A percentile compares a stretch with the other conserved stretches of the same genome.
Evolutionary conservation across 2,329 filamentous ascomycete species (phyloP).

Genomic region (Dothideomycetes sp.): DNA sequence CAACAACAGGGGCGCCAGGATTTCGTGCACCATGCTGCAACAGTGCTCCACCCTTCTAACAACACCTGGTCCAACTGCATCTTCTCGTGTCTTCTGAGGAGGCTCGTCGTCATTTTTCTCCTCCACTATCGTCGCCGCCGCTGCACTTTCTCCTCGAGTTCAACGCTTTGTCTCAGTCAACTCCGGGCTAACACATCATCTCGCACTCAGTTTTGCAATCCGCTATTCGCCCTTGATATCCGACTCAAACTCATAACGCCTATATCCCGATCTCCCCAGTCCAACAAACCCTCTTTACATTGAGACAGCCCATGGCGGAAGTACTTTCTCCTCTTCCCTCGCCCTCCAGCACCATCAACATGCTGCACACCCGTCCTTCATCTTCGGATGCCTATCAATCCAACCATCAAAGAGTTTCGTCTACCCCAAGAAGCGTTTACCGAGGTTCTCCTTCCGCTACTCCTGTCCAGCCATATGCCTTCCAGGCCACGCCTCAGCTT

Average conservation of each 20-base stretch:
- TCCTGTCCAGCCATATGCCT: constrained; percentile 43
- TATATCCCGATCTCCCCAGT: neutral
- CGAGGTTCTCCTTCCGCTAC: constrained; percentile 31
- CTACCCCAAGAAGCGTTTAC: constrained; percentile 36
- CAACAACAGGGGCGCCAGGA: too few relatives aligned
- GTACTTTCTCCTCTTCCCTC: constrained; percentile 41
- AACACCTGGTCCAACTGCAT: too few relatives aligned
- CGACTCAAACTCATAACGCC: neutral
- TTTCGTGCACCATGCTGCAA: too few relatives aligned
- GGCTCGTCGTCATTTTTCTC: too few relatives aligned
- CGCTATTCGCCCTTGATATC: constrained; percentile 9
- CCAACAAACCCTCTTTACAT: neutral
- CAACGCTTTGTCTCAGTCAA: neutral
- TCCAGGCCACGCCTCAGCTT: constrained; percentile 44
- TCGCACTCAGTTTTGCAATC: neutral
- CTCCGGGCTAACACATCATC: neutral
- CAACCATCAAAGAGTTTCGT: constrained; percentile 31
- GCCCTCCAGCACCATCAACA: constrained; percentile 39
- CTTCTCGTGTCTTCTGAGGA: too few relatives aligned
- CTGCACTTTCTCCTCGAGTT: neutral
- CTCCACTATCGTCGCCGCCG: neutral
- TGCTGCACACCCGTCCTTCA: constrained; percentile 37
- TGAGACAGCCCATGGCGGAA: constrained; percentile 28
- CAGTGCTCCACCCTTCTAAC: too few relatives aligned
- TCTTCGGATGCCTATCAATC: constrained; percentile 40